These are phyloP conservation scores for Podospora appendiculata DNA, from an alignment of 495 filamentous ascomycete genomes.

Conservation along the genomic window DNA sequence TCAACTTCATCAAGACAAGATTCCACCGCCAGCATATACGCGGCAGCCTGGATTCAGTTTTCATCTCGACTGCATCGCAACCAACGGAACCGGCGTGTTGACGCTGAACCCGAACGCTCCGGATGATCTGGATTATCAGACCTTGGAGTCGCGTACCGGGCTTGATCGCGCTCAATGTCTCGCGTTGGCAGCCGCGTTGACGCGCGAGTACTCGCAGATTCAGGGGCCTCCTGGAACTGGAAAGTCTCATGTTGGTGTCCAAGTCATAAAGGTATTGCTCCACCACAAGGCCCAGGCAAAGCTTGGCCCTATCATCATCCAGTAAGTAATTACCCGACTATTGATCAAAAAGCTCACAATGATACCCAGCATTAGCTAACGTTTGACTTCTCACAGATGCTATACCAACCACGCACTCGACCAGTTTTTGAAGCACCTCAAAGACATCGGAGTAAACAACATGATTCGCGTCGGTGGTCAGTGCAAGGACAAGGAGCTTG, in stretches of 20 bases:
- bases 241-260: slow-evolving; percentile 58
- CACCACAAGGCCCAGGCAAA: slow-evolving; percentile 39
- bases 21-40: background rate
- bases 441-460: slow-evolving; percentile 45
- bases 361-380: background rate
- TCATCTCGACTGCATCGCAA: background rate
- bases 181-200: slow-evolving; percentile 50
- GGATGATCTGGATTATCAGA: background rate
- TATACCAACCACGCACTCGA: slow-evolving; percentile 74
- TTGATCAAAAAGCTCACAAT: no score
- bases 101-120: background rate
- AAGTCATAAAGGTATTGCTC: slow-evolving; percentile 51
- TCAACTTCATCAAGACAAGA: background rate
- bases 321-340: slow-evolving; percentile 9
- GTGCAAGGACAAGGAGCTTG: slow-evolving; percentile 52
- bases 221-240: slow-evolving; percentile 82
- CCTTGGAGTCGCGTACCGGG: background rate
- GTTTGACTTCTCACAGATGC: slow-evolving; percentile 7
- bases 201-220: slow-evolving; percentile 52
- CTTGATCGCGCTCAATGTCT: slow-evolving; percentile 49
- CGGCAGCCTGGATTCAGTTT: background rate
- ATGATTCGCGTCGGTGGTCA: slow-evolving; percentile 64
- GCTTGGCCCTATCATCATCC: slow-evolving; percentile 57
- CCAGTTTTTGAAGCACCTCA: slow-evolving; percentile 59
- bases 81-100: background rate